Base-by-base conservation (phyloP, 257 asterid species). In the Gentiana macrophylla region DNA sequence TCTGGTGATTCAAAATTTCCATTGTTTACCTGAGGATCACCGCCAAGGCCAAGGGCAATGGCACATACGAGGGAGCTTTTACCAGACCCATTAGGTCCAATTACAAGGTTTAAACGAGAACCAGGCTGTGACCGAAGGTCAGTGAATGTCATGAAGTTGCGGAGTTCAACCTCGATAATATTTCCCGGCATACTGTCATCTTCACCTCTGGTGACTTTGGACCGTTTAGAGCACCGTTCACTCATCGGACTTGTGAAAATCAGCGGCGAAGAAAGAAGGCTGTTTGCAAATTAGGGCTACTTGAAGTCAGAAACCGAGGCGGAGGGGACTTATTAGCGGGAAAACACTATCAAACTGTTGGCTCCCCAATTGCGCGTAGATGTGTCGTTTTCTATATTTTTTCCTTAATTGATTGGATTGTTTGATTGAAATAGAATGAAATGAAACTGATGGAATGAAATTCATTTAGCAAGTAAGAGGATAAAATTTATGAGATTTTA, bases 21-120 rank as follows among this genome's bases (percentile, higher is more conserved):
- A 36, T 34, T 55, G 45, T 52, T 62, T 53, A 84, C 98, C 94
- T 78, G 90, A 43, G 98, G 96, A 57, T 91, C 96, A 47, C 95
- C 98, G 36, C 94, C 92, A 37, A 91, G 95, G 53, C 96, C 98
- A 11, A 91, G 77, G 44, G 98, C 96, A 63, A 91, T 84, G 55
- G 96, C 96, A 73, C 98, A 91, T 8, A 87, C 96, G 61, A 91
- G 90, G 53, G 98, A 91, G 78, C 98, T 91, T 72, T 91, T 91
- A 52, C 98, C 98, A 32, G 95, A 83, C 65, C 98, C 96, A 78
- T 87, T 91, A 47, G 98, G 98, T 50, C 98, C 98, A 70, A 84
- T 74, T 46, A 91, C 95, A 75, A 91, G 86, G 79, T 91, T 91
- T 59, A 91, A 69, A 12, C 96, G 89, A 3, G 98, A 59, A 41